A percentile compares a stretch with the other conserved stretches of the same genome.
Conservation (phyloP, 176 grass and related monocot genomes). For the Tillandsia fasciculata region DNA sequence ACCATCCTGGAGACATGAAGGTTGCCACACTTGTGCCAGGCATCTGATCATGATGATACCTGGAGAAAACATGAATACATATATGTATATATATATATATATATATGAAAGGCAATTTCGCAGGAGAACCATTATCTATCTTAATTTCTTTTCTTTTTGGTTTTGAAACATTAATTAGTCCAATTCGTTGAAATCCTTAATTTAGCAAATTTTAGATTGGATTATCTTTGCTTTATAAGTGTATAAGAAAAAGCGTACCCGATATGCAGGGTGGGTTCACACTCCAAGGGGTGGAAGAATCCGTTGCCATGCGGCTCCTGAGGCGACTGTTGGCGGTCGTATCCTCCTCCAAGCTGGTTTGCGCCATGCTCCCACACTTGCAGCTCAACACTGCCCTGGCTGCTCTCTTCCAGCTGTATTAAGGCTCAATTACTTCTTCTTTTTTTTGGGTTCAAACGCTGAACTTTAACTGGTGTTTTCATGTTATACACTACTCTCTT, state of each 20-base stretch:
- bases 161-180: neutral
- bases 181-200: neutral
- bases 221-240: neutral
- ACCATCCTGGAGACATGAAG: constrained; percentile 64
- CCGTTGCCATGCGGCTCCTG: constrained; percentile 48
- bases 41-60: constrained; percentile 71
- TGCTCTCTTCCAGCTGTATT: constrained; percentile 72
- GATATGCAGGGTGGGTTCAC: constrained; percentile 79
- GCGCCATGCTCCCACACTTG: constrained; percentile 61
- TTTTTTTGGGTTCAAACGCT: too few species aligned
- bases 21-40: constrained; percentile 57
- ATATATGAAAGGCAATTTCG: neutral
- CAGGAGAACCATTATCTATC: neutral
- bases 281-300: constrained; percentile 74
- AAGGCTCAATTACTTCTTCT: neutral
- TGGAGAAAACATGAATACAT: constrained; percentile 8
- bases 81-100: neutral
- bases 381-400: constrained; percentile 37
- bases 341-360: constrained; percentile 36
- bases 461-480: too few species aligned
- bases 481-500: too few species aligned
- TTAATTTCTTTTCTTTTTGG: too few species aligned
- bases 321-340: constrained; percentile 46
- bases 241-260: constrained; percentile 33
- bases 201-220: neutral